Base-by-base conservation (phyloP, 2,329 filamentous ascomycete species). In the Sclerotinia glacialis region DNA sequence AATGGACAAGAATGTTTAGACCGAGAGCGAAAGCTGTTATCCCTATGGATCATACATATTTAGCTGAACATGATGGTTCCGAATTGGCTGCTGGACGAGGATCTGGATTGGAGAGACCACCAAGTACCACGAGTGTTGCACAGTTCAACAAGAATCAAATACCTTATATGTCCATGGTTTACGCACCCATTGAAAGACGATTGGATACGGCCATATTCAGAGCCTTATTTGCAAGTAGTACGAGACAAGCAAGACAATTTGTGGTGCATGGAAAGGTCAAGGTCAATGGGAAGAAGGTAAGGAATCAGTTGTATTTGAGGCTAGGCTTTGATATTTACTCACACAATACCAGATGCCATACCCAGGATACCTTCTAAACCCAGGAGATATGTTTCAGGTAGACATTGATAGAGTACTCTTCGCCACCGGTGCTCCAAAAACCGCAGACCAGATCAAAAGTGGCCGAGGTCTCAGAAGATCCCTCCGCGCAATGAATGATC, bases 301-400 rank as follows among this genome's bases (percentile, higher is more conserved):
- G 80, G 28, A 8, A 50, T 63, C 14, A 5, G 49, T 12, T 21
- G 23, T 14, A 49, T 18, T 5, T 46, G 59, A 8, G 28, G 34
- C 11, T 28, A 44, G 34, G 49, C 21, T 23, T n/a, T 34, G 11
- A 23, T 53, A 31, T 31, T 37, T 34, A 23, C 34, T 44, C 28
- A 50, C 50, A 65, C n/a, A 11, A 49, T 37, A 26, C 14, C 72
- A 97, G 94, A 97, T 98, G 91, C 83, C 85, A 70, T 91, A 95
- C 76, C 93, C 95, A 11, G 90, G 92, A 65, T 99, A 99, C 78
- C 88, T 93, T 71, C 85, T 99, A 49, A 99, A 99, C 78, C 96
- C 95, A 3, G 95, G 95, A 72, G 95, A 99, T 78, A 92, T 99
- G 87, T 99, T 99, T 83, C 92, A 96, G 77, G 94, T 99, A 73